Evolutionary conservation across 495 filamentous ascomycete species (phyloP).

Genomic region (Amphirosellinia nigrospora): DNA sequence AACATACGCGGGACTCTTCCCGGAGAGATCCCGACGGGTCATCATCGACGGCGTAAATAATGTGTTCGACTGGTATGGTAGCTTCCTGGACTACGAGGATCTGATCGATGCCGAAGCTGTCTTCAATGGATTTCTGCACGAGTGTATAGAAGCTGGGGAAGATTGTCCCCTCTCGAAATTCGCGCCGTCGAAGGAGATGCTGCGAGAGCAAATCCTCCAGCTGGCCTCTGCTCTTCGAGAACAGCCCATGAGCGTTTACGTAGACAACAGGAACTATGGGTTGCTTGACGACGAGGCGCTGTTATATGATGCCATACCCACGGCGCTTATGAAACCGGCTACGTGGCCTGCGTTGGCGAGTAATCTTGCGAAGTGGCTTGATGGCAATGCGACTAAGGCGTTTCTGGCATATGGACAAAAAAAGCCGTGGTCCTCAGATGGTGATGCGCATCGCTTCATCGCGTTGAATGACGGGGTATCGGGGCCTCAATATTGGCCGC

Average conservation of each 20-base stretch:
- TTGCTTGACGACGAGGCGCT: constrained; percentile 44
- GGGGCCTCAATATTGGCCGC: constrained; percentile 38
- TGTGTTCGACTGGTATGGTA: constrained; percentile 47
- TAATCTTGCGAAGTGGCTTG: constrained; percentile 43
- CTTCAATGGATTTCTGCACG: constrained; percentile 49
- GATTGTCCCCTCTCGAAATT: constrained; percentile 45
- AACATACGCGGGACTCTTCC: constrained; percentile 56
- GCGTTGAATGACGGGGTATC: constrained; percentile 43
- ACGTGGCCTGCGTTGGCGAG: constrained; percentile 44
- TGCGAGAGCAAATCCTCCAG: constrained; percentile 37
- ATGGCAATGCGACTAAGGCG: constrained; percentile 50
- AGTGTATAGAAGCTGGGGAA: constrained; percentile 48
- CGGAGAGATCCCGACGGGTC: constrained; percentile 46
- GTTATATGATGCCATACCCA: constrained; percentile 45
- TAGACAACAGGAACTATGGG: constrained; percentile 48
- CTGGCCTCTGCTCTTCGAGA: constrained; percentile 36
- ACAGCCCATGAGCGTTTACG: constrained; percentile 48
- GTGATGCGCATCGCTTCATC: constrained; percentile 35
- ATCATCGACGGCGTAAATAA: constrained; percentile 53
- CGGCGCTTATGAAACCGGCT: constrained; percentile 45
- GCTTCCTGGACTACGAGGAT: constrained; percentile 34
- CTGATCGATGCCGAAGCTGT: constrained; percentile 46
- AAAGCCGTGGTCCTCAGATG: constrained; percentile 18
- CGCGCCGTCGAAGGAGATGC: constrained; percentile 36
- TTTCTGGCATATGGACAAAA: constrained; percentile 42